These are phyloP conservation scores for Brasilioporus rufonigricans DNA, from an alignment of 768 basidiomycete species.

Conservation along the genomic window DNA sequence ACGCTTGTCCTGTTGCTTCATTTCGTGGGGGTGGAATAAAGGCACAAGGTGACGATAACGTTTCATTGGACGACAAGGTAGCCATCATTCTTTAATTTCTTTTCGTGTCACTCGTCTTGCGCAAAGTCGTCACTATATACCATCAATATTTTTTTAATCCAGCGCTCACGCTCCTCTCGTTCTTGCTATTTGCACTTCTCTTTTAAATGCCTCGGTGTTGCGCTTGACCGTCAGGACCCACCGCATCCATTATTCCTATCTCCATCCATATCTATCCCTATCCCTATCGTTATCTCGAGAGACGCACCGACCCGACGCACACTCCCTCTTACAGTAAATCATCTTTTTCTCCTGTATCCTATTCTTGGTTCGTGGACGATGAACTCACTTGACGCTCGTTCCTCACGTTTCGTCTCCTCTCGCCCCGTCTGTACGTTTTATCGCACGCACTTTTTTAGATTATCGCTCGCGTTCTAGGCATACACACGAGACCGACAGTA, in stretches of 20 bases:
- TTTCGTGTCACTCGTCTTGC: not conserved
- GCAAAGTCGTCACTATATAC: not conserved
- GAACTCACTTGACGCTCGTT: slow-evolving; percentile 11
- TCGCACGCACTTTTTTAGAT: too few species aligned
- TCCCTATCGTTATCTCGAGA: too few species aligned
- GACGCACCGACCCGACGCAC: too few species aligned
- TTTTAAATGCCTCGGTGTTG: not conserved
- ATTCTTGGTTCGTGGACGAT: slow-evolving; percentile 2
- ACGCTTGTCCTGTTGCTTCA: slow-evolving; percentile 14
- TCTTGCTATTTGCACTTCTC: not conserved
- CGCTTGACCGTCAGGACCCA: too few species aligned
- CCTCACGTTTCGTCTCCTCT: not conserved
- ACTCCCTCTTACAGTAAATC: too few species aligned
- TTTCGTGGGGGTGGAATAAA: slow-evolving; percentile 1
- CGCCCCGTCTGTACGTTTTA: slow-evolving; percentile 13
- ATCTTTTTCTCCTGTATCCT: too few species aligned
- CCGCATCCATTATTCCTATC: not conserved
- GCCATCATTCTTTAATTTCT: not conserved
- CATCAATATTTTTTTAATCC: not conserved
- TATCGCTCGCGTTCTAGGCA: not conserved
- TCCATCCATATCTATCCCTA: not conserved
- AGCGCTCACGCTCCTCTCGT: not conserved
- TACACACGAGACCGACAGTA: not conserved
- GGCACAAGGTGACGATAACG: not conserved
- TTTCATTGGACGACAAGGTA: not conserved